Conservation (phyloP, 2,329 filamentous ascomycete genomes). For the Diaporthe longicolla region DNA sequence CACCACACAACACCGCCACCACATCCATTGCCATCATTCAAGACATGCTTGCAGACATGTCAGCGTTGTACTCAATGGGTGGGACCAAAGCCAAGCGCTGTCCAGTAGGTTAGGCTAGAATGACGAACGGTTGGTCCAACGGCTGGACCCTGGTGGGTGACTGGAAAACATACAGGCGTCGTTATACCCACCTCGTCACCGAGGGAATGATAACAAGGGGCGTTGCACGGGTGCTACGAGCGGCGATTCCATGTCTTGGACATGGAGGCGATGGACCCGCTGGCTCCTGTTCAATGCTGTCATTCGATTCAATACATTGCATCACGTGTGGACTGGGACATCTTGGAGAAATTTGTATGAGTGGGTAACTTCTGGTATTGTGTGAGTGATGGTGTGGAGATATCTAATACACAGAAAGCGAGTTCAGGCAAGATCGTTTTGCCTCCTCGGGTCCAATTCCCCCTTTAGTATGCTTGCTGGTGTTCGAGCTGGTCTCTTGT, state of each 20-base stretch:
- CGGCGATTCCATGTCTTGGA: background rate
- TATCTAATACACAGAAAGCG: constrained; percentile 77
- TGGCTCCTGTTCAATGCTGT: too few relatives aligned
- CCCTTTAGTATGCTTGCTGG: constrained; percentile 42
- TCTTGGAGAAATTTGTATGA: constrained; percentile 52
- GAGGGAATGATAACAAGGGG: background rate
- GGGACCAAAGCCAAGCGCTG: background rate
- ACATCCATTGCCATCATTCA: background rate
- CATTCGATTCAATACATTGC: too few relatives aligned
- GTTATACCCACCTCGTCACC: background rate
- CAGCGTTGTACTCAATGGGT: constrained; percentile 1
- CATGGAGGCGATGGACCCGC: background rate
- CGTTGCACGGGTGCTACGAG: background rate
- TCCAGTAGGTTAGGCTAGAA: background rate
- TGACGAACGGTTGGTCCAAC: background rate
- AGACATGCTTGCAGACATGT: constrained; percentile 10
- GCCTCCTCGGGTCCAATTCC: constrained; percentile 35
- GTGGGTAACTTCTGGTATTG: constrained; percentile 79
- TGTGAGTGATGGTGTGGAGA: constrained; percentile 56
- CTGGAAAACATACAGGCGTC: background rate
- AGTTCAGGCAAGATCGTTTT: constrained; percentile 62
- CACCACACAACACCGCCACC: background rate
- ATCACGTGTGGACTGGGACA: too few relatives aligned
- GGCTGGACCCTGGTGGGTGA: background rate
- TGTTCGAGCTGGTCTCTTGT: constrained; percentile 48